Conservation (phyloP, 257 asterid genomes). For the Solanum commersonii region DNA sequence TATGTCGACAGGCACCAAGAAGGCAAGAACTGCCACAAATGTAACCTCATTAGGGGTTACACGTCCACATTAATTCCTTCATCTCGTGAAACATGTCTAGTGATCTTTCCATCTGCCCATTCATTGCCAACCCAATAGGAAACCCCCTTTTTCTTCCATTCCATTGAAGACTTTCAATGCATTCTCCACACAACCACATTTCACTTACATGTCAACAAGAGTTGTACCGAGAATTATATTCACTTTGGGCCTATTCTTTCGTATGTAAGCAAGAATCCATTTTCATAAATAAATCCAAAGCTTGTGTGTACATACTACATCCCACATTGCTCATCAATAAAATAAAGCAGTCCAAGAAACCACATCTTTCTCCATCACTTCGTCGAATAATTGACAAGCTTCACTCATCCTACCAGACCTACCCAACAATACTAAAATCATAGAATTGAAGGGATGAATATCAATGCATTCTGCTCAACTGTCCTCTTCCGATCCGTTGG, state of each 20-base stretch:
- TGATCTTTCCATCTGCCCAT: slow-evolving; percentile 57
- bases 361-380: slow-evolving; percentile 48
- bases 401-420: slow-evolving; percentile 49
- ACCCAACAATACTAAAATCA: slow-evolving; percentile 59
- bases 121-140: slow-evolving; percentile 80
- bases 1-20: slow-evolving; percentile 80
- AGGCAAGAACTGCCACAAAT: slow-evolving; percentile 37
- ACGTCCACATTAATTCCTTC: slow-evolving; percentile 23
- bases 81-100: slow-evolving; percentile 63
- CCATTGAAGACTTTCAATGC: slow-evolving; percentile 55
- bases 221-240: slow-evolving; percentile 67
- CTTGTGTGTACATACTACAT: slow-evolving; percentile 49
- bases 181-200: slow-evolving; percentile 67
- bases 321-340: slow-evolving; percentile 62
- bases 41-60: slow-evolving; percentile 61
- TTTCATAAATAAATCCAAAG: slow-evolving; percentile 54
- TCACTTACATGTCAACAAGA: slow-evolving; percentile 81
- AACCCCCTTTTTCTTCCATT: slow-evolving; percentile 51
- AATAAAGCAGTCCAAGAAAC: slow-evolving; percentile 84
- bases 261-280: slow-evolving; percentile 69
- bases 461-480: slow-evolving; percentile 70
- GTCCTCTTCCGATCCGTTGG: slow-evolving; percentile 61
- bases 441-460: slow-evolving; percentile 30
- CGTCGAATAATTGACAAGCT: slow-evolving; percentile 44
- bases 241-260: slow-evolving; percentile 38